These are phyloP conservation scores for Oenanthe javanica DNA, from an alignment of 140 eudicot genomes.

Conservation along the genomic window DNA sequence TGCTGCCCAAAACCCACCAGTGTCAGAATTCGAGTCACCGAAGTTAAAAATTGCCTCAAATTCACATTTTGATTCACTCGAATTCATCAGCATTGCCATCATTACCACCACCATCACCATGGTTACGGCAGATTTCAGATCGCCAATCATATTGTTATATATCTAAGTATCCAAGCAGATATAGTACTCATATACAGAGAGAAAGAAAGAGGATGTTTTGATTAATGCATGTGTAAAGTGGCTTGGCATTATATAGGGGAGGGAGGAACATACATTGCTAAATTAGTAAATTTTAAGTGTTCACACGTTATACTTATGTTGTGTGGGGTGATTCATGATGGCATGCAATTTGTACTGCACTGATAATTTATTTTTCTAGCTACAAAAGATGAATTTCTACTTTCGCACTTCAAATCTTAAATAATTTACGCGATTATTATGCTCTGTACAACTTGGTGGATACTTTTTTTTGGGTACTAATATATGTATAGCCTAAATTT, in stretches of 20 bases:
- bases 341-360: too few species aligned
- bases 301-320: background rate
- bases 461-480: too few species aligned
- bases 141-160: background rate
- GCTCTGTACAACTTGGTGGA: too few species aligned
- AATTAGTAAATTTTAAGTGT: background rate
- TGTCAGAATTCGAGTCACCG: constrained; percentile 87
- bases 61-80: constrained; percentile 43
- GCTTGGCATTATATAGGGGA: constrained; percentile 1
- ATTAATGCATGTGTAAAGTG: background rate
- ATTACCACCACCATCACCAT: constrained; percentile 18
- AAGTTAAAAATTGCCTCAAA: constrained; percentile 74
- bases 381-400: too few species aligned
- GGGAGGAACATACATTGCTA: background rate
- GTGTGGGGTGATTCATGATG: too few species aligned
- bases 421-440: too few species aligned
- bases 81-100: constrained; percentile 9
- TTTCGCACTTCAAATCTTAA: too few species aligned
- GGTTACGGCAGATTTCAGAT: background rate
- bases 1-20: constrained; percentile 80
- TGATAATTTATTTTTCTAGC: too few species aligned
- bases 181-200: background rate
- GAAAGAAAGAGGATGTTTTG: background rate
- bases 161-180: background rate
- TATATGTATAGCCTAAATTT: too few species aligned